phyloP scores from a whole-genome alignment of 2,329 filamentous ascomycete species.

The Epichloe typhina region DNA sequence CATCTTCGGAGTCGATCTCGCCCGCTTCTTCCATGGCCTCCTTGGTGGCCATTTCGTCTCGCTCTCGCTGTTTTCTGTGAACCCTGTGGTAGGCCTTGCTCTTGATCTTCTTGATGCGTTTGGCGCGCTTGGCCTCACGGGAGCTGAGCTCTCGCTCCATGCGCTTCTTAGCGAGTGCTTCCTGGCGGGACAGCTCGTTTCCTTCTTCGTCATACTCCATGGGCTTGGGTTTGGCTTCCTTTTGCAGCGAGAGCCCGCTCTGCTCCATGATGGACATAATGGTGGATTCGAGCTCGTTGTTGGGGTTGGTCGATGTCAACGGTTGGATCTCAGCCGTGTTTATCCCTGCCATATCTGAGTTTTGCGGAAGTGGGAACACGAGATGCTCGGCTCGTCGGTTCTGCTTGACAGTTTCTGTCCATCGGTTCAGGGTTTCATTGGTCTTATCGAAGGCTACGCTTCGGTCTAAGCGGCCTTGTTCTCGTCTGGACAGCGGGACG shows the following conservation, averaged over 20 bases:
- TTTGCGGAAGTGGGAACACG: constrained; percentile 70
- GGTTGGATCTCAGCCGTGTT: constrained; percentile 52
- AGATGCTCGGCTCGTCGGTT: constrained; percentile 87
- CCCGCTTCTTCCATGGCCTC: constrained; percentile 43
- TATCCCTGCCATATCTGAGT: constrained; percentile 46
- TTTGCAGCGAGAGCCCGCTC: constrained; percentile 55
- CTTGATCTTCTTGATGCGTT: constrained; percentile 98
- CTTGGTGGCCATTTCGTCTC: constrained; percentile 37
- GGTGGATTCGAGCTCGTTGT: constrained; percentile 71
- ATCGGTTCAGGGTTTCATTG: constrained; percentile 78
- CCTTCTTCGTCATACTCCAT: constrained; percentile 56
- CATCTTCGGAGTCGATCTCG: constrained; percentile 51
- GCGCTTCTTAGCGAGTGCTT: constrained; percentile 60
- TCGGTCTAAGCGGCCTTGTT: constrained; percentile 77
- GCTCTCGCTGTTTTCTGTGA: constrained; percentile 60
- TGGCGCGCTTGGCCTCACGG: constrained; percentile 74
- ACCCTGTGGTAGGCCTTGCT: constrained; percentile 89
- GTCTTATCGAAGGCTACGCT: constrained; percentile 77
- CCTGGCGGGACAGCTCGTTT: constrained; percentile 58
- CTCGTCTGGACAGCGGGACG: constrained; percentile 69
- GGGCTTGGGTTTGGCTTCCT: constrained; percentile 34
- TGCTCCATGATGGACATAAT: constrained; percentile 85
- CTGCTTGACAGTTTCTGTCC: constrained; percentile 90
- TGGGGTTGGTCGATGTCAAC: constrained; percentile 46
- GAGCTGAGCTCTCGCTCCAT: constrained; percentile 75